These are phyloP conservation scores for Pythium plurisporium DNA, from an alignment of 352 stramenopile species.

Conservation along the genomic window DNA sequence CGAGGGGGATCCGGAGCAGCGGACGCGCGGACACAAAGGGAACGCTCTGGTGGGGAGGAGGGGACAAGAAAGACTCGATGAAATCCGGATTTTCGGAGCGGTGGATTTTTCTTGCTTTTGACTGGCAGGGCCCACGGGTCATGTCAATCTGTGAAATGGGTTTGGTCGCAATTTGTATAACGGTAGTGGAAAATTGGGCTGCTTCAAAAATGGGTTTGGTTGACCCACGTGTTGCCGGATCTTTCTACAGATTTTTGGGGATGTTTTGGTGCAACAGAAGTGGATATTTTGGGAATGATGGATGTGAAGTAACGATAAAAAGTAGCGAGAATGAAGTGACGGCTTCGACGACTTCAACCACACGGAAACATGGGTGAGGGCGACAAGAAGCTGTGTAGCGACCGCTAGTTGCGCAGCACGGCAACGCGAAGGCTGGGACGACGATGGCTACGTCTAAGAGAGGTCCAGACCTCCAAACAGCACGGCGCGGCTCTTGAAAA, in stretches of 20 bases:
- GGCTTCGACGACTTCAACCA: no score
- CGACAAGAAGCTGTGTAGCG: no score
- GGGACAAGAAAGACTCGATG: not conserved
- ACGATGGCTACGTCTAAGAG: no score
- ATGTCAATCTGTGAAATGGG: not conserved
- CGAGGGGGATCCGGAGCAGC: no score
- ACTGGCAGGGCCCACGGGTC: not conserved
- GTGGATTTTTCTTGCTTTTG: not conserved
- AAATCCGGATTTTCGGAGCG: not conserved
- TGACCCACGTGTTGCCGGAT: not conserved
- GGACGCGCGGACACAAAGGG: no score
- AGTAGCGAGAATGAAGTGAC: not conserved
- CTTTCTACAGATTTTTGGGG: constrained; percentile 11
- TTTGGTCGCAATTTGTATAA: not conserved
- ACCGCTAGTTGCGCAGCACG: no score
- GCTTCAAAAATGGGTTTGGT: not conserved
- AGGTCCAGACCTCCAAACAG: no score
- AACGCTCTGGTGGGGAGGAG: no score
- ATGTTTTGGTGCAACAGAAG: not conserved
- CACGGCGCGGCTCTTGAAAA: no score
- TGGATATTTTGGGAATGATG: not conserved
- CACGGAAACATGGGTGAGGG: no score
- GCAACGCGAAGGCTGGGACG: no score
- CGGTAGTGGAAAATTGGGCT: not conserved
- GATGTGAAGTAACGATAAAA: not conserved